Conservation (phyloP, 305 asterid genomes). For the Ajuga reptans region DNA sequence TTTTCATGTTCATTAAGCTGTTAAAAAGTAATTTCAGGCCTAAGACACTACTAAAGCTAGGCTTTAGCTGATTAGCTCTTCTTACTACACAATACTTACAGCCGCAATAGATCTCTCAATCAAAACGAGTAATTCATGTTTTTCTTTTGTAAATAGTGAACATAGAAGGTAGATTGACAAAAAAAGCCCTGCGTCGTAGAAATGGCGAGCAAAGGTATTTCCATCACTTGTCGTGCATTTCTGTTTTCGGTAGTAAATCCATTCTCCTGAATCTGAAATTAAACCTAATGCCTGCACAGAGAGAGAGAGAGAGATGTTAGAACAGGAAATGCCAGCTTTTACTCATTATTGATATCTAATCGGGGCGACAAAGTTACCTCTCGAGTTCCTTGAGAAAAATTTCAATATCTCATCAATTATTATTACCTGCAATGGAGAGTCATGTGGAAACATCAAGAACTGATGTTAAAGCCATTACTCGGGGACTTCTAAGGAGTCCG, state of each 20-base stretch:
- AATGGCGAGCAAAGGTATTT: neutral
- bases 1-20: neutral
- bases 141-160: neutral
- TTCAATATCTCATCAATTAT: conserved; percentile 89
- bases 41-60: neutral
- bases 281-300: conserved; percentile 47
- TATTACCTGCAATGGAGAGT: conserved; percentile 56
- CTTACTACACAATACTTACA: neutral
- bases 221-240: conserved; percentile 51
- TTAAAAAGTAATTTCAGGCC: neutral
- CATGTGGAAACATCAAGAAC: neutral
- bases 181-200: neutral
- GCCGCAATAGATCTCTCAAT: neutral
- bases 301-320: conserved; percentile 7
- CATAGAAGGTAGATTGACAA: too few species aligned
- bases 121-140: neutral
- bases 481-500: neutral
- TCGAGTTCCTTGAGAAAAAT: conserved; percentile 65
- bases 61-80: neutral
- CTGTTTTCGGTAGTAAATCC: conserved; percentile 82
- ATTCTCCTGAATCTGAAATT: conserved; percentile 64
- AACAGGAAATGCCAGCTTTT: neutral
- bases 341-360: too few species aligned
- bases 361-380: conserved; percentile 29
- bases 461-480: neutral